Base-by-base conservation (phyloP, 495 filamentous ascomycete genomes). In the Tuber microsphaerosporum region DNA sequence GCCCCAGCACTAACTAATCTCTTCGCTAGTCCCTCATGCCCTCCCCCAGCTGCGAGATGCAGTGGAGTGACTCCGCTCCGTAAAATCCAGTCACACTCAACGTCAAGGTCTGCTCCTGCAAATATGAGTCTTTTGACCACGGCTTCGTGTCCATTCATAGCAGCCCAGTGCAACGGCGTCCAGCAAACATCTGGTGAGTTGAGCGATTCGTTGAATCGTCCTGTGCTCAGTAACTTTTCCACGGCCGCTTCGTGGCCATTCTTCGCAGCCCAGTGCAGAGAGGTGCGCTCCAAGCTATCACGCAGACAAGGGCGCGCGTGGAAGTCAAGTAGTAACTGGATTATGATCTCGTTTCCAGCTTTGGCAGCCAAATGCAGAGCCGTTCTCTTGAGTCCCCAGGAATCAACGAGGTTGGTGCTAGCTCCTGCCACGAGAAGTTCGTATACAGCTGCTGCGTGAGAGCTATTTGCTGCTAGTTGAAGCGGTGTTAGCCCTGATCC, bases 111-210 rank as follows among this genome's bases (percentile, higher is more conserved):
- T 46, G 79, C 79, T 3, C 74, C 72, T 12, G 56, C 42, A 3
- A 51, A 72, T 20, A 80, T 46, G 10, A 79, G 42, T 9, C 75
- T 37, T 22, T 61, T 74, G 17, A 71, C 72, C 12, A 61, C 51
- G 14, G 42, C 44, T 9, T 69, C 71, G 12, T 76, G 74, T 2
- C 72, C 71, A 34, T 75, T 65, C 6, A 71, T 43, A 26, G 61
- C 71, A 34, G 75, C 75, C 37, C 74, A 45, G 46, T 51, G 51
- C 20, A 79, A 44, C 1, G 76, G 76, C 37, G 77, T 79, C 75
- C 39, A 26, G 10, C 72, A 65, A 26, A 65, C 56, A 14, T 65
- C 56, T 19, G 56, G 56, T 34, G 56, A 65, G 56, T 65, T 34
- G 56, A 65, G 26, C 17, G 56, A 65, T n/a, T 65, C 56, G 26